Conservation (phyloP, 495 filamentous ascomycete genomes). For the Podospora tetraspora region DNA sequence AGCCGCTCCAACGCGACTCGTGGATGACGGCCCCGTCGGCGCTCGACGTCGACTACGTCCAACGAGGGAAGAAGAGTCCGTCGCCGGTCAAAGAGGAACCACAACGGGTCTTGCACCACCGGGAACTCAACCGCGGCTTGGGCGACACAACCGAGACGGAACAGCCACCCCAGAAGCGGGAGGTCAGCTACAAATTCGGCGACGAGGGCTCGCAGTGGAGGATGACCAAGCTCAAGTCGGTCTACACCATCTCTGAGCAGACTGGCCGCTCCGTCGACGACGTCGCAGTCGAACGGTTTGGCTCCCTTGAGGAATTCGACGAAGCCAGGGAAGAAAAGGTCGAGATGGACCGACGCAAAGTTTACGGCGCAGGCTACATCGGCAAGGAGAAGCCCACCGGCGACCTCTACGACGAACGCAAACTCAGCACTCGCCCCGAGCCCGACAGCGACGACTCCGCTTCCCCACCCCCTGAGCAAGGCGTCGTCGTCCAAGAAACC, state of each 20-base stretch:
- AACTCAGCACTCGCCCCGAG: conserved; percentile 20
- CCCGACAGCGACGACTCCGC: conserved; percentile 2
- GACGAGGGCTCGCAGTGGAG: conserved; percentile 88
- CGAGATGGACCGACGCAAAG: conserved; percentile 78
- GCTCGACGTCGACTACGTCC: conserved; percentile 78
- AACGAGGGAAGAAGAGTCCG: conserved; percentile 51
- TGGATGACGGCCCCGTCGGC: conserved; percentile 92
- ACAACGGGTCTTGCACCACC: conserved; percentile 70
- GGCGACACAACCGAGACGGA: conserved; percentile 35
- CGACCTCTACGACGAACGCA: conserved; percentile 73
- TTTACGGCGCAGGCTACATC: conserved; percentile 81
- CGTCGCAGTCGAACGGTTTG: conserved; percentile 75
- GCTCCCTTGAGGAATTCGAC: conserved; percentile 76
- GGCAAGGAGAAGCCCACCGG: conserved; percentile 85
- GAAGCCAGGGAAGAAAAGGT: conserved; percentile 90
- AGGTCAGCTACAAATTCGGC: conserved; percentile 81
- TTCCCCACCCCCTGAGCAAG: conserved; percentile 35
- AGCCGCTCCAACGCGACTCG: conserved; percentile 55
- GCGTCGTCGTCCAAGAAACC: conserved; percentile 39
- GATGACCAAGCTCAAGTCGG: conserved; percentile 86
- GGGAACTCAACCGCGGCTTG: conserved; percentile 70
- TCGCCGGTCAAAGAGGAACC: conserved; percentile 58
- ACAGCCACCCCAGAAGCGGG: conserved; percentile 38
- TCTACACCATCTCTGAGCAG: conserved; percentile 76
- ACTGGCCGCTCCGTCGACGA: conserved; percentile 67